Evolutionary conservation across 257 asterid genomes (phyloP), one percentile per base, ranked within the genome.

Genomic region (Paulownia fortunei): DNA sequence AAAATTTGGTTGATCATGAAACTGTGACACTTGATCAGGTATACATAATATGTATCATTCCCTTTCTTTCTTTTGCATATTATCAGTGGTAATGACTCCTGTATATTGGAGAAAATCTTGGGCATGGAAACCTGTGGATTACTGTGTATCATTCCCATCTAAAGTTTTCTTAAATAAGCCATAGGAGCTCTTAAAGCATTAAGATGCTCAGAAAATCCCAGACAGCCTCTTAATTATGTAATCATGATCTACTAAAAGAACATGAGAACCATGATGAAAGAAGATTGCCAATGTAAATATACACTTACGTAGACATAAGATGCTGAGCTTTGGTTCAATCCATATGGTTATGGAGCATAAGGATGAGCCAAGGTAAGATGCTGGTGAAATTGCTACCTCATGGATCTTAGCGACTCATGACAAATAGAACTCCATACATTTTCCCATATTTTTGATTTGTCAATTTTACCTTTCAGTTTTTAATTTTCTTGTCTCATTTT

Each of bases 11-110:
- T 66, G 94, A 96, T 81, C 89, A 84, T 77, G 93, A 88, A 61
- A 86, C 88, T 21, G 49, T 96, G 87, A 82, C 88, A 60, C 93
- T 90, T 73, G 97, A 92, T 74, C 88, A 92, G 99, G 99, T 92
- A 86, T 23, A 19, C 41, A 10, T 59, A 30, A 39, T 21, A 26
- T 47, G n/a, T n/a, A n/a, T 30, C 58, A 75, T 77, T 46, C n/a
- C 41, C 78, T 75, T 65, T 21, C 27, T 37, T 79, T 72, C 49
- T 64, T 63, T 42, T 49, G 59, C 24, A 68, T 78, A 18, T 36
- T 63, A 76, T 74, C 30, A 41, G 18, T 36, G 62, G 8, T 42
- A 65, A 19, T 71, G 47, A 36, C 46, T 59, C 52, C 3, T 47
- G 65, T 69, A 52, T 58, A 23, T 39, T 47, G 47, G 61, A 30